Evolutionary conservation across 257 asterid genomes (phyloP), one percentile per base, ranked within the genome.

Genomic region (Jasminum sambac): DNA sequence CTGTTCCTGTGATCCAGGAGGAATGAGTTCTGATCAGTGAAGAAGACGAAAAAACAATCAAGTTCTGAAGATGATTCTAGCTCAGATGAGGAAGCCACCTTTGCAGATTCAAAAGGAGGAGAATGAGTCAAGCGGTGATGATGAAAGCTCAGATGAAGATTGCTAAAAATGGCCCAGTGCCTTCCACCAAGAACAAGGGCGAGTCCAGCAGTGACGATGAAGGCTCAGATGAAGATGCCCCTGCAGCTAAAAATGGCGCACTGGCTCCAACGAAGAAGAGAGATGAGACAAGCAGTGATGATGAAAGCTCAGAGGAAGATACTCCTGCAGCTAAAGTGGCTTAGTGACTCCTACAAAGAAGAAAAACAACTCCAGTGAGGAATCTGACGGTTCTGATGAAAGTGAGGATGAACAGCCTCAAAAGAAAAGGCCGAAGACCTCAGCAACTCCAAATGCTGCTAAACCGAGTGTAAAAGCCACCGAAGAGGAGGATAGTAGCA

Each of bases 381-480:
- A 72, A 1, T 69, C 78, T 55, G 84, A 78, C n/a, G n/a, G n/a
- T 36, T 72, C 78, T 55, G 90, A 84, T 13, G 86, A 80, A 50
- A 84, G 87, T 64, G 84, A 78, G 24, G 88, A 80, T 14, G 88
- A 80, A 12, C 85, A 81, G 69, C 85, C 91, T 66, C 83, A 79
- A 69, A 84, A 77, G 76, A 88, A 80, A 46, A 83, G 77, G 78
- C 71, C 42, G 40, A 86, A 85, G 73, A 48, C 71, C 30, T 62
- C 67, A 71, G 64, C 23, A 50, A 66, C 57, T 44, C 11, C 68
- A 38, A 63, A 44, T 37, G 40, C 71, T 68, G 79, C 63, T 26
- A 66, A 69, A 58, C 17, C 59, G 21, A 64, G 37, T 8, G 6
- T 64, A 12, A 71, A 77, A 59, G 63, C 63, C 70, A 64, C 57